Evolutionary conservation across 345 rosid genomes (phyloP), one percentile per base, ranked within the genome.

Genomic region (Bretschneidera sinensis): DNA sequence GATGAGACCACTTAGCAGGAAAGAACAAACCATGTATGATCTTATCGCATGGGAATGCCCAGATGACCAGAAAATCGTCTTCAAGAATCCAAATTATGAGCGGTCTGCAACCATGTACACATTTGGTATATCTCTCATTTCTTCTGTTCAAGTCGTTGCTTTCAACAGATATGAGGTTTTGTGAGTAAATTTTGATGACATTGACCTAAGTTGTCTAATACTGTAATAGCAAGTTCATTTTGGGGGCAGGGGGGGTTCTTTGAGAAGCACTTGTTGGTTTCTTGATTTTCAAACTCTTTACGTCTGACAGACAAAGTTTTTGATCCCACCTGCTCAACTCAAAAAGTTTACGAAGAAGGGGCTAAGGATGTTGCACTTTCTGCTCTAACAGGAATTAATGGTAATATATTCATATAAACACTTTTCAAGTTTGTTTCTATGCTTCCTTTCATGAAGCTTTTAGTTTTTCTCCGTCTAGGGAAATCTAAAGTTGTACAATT

Each of bases 1-100:
- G 60, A 66, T 92, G 54, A 81, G 98, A 80, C 97, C 98, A 9
- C 64, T 92, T 61, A 89, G 74, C 74, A n/a, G 86, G 71, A 84
- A 79, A 74, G 98, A 92, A 66, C 98, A 82, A 60, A 86, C 96
- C 11, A 57, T 85, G 71, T 92, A 89, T 58, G 97, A 89, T 71
- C 97, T 92, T 64, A 73, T 92, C 43, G 95, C 98, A 10, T 92
- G 97, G 98, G 96, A 89, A 54, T 89, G 88, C 67, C 77, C 81
- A 10, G 89, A 92, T 72, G 85, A 72, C 57, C 81, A 71, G 19
- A 79, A 81, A 17, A 76, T 92, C 1, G 65, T 80, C 13, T 84
- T 67, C 78, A 87, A 79, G 72, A 89, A 83, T 62, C 89, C 87
- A 0, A 87, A 76, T 62, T 82, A 68, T 20, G 94, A 89, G 67